A percentile compares a stretch with the other conserved stretches of the same genome.
These are phyloP conservation scores for Phytopythium helicoides DNA, from an alignment of 352 stramenopile genomes.

Conservation along the genomic window DNA sequence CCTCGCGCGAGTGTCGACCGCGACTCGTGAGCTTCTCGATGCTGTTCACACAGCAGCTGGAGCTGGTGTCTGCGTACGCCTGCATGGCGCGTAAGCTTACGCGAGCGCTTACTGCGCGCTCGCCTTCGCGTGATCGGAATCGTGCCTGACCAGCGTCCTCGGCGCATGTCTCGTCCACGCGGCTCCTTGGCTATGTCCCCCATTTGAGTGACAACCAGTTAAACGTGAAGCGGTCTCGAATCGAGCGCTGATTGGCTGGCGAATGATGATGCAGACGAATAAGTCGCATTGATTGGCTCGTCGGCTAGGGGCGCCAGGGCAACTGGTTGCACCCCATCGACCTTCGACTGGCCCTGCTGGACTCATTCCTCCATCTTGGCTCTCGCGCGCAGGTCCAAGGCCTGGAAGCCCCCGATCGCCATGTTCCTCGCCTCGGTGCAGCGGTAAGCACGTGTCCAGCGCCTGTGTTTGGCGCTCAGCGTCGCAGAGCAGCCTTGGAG, in stretches of 20 bases:
- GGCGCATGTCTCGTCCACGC: too few relatives aligned
- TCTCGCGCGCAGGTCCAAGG: not conserved
- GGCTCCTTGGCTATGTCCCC: constrained; percentile 1
- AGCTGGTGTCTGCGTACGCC: too few relatives aligned
- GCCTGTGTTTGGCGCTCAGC: too few relatives aligned
- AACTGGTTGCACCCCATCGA: too few relatives aligned
- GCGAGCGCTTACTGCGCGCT: too few relatives aligned
- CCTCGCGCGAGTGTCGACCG: too few relatives aligned
- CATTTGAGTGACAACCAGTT: not conserved
- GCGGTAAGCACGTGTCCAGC: not conserved
- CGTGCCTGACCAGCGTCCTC: not conserved
- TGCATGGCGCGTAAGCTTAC: too few relatives aligned
- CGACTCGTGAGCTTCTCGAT: too few relatives aligned
- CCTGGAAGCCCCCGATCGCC: not conserved
- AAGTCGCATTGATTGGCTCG: not conserved
- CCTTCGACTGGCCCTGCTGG: too few relatives aligned
- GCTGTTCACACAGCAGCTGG: too few relatives aligned
- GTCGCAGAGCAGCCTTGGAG: too few relatives aligned
- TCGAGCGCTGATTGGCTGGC: constrained; percentile 2
- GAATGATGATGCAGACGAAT: constrained; percentile 6
- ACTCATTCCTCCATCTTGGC: constrained; percentile 3
- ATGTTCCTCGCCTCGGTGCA: constrained; percentile 1
- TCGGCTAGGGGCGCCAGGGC: not conserved
- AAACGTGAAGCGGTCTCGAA: constrained; percentile 1
- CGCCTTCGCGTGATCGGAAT: not conserved